Base-by-base conservation (phyloP, 208 protist species). In the Trichomonas vaginalis region DNA sequence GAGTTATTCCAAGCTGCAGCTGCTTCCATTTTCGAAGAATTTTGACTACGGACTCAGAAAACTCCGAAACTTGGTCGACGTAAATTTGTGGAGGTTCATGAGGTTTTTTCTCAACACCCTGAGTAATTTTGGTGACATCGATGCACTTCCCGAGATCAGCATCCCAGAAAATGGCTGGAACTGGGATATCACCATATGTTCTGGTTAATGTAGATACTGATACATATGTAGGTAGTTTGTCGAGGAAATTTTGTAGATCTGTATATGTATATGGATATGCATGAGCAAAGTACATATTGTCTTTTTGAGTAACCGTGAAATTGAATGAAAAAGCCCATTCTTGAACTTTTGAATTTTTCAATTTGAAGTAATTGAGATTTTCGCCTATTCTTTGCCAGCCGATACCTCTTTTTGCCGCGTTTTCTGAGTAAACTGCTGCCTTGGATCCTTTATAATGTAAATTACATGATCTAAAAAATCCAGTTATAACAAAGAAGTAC, bases 211-310 rank as follows among this genome's bases (percentile, higher is more conserved):
- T 92, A 12, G 86, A 92, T 39, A 51, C 40, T n/a, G 82, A 47
- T 27, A 70, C 56, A 27, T 70, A 70, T 88, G 82, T n/a, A n/a
- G 35, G 40, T 21, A 92, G 27, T 39, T 92, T 92, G 0, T 0
- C 3, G 0, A 92, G 10, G 35, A 48, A 92, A 39, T 92, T 92
- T 2, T 51, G 40, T 23, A 92, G 17, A 51, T 92, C 86, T 51
- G 86, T 92, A 51, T 92, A 92, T 51, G 86, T 92, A 39, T 92
- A 92, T 92, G 86, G 86, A 92, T 92, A 92, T 39, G 45, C 45
- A 39, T 92, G 86, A 0, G 86, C 86, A 51, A 92, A 92, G 17
- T 92, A 92, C 86, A 92, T 92, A 8, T 40, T 92, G 17, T 92
- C 86, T 51, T n/a, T 23, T 39, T 92, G n/a, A 2, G 17, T 39